phyloP scores from a whole-genome alignment of 768 basidiomycete genomes.

The Auricularia sp. region DNA sequence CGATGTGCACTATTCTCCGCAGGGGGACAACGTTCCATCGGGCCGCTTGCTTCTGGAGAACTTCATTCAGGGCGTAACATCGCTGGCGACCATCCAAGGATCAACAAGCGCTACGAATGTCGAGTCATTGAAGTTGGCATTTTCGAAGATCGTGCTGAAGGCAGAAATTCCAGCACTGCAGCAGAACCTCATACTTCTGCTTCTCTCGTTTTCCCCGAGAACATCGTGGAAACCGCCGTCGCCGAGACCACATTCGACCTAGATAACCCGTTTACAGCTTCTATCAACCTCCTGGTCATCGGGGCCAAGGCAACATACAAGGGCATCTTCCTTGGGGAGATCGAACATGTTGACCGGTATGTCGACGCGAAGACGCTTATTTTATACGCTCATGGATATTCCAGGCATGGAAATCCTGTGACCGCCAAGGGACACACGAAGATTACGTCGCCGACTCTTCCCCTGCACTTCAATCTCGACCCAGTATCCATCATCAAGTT shows the following conservation, averaged over 20 bases:
- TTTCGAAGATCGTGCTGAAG: constrained; percentile 49
- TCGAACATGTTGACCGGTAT: constrained; percentile 2
- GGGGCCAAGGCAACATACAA: constrained; percentile 46
- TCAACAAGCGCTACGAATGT: constrained; percentile 47
- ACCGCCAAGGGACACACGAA: constrained; percentile 48
- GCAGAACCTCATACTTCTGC: constrained; percentile 50
- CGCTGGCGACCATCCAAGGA: constrained; percentile 47
- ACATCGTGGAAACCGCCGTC: constrained; percentile 52
- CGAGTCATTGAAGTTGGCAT: constrained; percentile 47
- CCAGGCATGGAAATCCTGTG: constrained; percentile 33
- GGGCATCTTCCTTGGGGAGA: constrained; percentile 40
- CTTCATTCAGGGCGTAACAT: constrained; percentile 55
- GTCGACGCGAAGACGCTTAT: neutral
- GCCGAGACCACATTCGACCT: constrained; percentile 50
- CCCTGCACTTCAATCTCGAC: constrained; percentile 55
- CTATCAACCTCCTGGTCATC: constrained; percentile 52
- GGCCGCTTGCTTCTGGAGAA: constrained; percentile 53
- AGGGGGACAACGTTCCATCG: constrained; percentile 41
- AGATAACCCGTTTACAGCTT: constrained; percentile 62
- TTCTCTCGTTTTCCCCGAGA: constrained; percentile 47
- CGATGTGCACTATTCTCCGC: constrained; percentile 56
- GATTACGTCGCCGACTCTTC: constrained; percentile 46
- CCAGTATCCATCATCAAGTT: constrained; percentile 52
- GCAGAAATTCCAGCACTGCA: constrained; percentile 57
- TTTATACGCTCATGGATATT: neutral